phyloP scores from a whole-genome alignment of 1,139 yeast species.

The Debaryomyces psychrophilus region DNA sequence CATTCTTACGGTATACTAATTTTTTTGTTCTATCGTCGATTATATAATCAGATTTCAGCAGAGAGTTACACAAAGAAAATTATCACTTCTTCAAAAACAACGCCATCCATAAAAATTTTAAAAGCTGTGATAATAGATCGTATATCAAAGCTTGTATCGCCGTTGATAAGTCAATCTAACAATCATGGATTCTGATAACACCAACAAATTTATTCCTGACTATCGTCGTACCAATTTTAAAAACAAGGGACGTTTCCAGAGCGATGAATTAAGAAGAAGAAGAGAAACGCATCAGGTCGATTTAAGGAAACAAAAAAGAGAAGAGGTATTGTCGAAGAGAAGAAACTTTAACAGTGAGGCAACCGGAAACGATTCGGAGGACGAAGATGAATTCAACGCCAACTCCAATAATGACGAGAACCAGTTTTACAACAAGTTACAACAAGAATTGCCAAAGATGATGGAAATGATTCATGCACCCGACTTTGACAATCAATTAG shows the following conservation, averaged over 20 bases:
- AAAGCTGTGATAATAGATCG: constrained; percentile 2
- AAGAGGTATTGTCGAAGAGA: constrained; percentile 90
- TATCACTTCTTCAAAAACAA: constrained; percentile 14
- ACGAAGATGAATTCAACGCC: constrained; percentile 41
- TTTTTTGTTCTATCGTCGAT: neutral
- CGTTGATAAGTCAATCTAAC: constrained; percentile 5
- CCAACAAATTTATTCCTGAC: constrained; percentile 90
- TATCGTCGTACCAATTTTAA: constrained; percentile 96
- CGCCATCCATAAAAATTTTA: constrained; percentile 14
- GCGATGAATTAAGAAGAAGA: constrained; percentile 96
- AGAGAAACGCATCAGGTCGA: constrained; percentile 98
- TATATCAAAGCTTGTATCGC: neutral
- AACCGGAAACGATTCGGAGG: constrained; percentile 44
- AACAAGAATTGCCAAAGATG: constrained; percentile 83
- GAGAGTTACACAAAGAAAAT: constrained; percentile 14
- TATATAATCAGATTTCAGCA: neutral
- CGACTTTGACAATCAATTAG: constrained; percentile 79
- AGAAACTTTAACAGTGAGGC: constrained; percentile 63
- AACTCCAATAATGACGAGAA: constrained; percentile 46
- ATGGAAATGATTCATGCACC: constrained; percentile 76
- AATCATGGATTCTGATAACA: constrained; percentile 75
- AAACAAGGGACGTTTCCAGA: constrained; percentile 90
- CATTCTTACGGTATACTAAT: neutral
- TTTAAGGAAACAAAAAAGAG: constrained; percentile 93
- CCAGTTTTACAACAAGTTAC: constrained; percentile 59